Percentiles rank a stretch among this genome's conserved stretches.
phyloP scores from a whole-genome alignment of 2,329 filamentous ascomycete genomes.

The Scytalidium sp. region DNA sequence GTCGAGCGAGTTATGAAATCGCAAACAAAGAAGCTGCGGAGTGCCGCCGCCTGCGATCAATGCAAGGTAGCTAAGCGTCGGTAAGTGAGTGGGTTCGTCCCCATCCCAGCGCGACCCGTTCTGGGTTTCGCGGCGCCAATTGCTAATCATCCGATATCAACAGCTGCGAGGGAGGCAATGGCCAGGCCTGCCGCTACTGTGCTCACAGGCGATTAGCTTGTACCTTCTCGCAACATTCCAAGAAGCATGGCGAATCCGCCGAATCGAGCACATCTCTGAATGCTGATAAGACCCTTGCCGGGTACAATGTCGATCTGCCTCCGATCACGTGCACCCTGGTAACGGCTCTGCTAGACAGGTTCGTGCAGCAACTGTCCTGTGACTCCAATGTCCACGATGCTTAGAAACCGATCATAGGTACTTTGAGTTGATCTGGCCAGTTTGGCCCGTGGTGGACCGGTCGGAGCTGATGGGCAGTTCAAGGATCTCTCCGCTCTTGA shows the following conservation, averaged over 20 bases:
- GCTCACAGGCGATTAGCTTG: neutral
- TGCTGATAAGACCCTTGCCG: neutral
- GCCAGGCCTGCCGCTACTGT: neutral
- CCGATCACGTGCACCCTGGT: neutral
- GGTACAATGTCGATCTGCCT: neutral
- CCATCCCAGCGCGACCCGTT: no score
- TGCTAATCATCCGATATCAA: neutral
- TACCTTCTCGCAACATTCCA: neutral
- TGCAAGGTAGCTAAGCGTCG: neutral
- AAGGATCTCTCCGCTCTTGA: neutral
- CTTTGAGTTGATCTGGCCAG: neutral
- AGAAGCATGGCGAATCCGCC: neutral
- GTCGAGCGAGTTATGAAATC: neutral
- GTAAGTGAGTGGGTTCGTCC: neutral
- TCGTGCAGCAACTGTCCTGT: neutral
- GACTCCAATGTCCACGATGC: neutral
- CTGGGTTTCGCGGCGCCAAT: neutral
- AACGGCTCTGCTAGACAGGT: neutral
- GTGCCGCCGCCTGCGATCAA: neutral
- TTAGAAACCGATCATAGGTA: neutral
- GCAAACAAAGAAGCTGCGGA: neutral
- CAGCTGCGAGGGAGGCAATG: neutral
- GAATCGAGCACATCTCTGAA: neutral
- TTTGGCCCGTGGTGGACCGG: neutral
- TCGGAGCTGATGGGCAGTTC: neutral